Percentiles rank a stretch among this genome's conserved stretches.
These are phyloP conservation scores for Plasmodium relictum DNA, from an alignment of 169 alveolate species.

Conservation along the genomic window DNA sequence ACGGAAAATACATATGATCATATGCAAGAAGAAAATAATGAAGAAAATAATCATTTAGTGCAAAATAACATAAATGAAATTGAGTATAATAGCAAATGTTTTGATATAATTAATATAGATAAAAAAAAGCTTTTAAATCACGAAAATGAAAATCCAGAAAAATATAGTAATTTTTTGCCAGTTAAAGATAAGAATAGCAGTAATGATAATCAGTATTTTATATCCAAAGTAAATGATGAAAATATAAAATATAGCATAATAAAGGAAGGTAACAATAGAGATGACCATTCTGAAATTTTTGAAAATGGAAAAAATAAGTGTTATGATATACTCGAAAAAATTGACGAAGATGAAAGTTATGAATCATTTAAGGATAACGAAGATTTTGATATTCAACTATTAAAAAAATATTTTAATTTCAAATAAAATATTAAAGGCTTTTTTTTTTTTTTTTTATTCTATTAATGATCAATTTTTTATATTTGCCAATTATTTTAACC, in stretches of 20 bases:
- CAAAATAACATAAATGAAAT: background rate
- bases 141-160: background rate
- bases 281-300: background rate
- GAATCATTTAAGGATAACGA: conserved; percentile 55
- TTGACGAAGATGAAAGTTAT: conserved; percentile 37
- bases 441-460: background rate
- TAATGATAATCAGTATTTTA: background rate
- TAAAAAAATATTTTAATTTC: conserved; percentile 54
- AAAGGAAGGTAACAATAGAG: background rate
- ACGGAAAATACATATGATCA: conserved; percentile 44
- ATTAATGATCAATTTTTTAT: background rate
- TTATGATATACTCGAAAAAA: conserved; percentile 17
- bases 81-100: background rate
- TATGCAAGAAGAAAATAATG: background rate
- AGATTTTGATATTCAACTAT: conserved; percentile 76
- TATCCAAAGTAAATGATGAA: background rate
- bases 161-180: background rate
- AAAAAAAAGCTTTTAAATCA: no score
- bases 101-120: background rate
- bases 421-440: conserved; percentile 10
- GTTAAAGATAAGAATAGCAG: background rate
- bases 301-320: background rate
- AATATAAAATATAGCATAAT: background rate
- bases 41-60: background rate
- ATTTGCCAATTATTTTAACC: background rate